Base-by-base conservation (phyloP, 202 grass and related monocot genomes). In the Dendrocalamus latiflorus region DNA sequence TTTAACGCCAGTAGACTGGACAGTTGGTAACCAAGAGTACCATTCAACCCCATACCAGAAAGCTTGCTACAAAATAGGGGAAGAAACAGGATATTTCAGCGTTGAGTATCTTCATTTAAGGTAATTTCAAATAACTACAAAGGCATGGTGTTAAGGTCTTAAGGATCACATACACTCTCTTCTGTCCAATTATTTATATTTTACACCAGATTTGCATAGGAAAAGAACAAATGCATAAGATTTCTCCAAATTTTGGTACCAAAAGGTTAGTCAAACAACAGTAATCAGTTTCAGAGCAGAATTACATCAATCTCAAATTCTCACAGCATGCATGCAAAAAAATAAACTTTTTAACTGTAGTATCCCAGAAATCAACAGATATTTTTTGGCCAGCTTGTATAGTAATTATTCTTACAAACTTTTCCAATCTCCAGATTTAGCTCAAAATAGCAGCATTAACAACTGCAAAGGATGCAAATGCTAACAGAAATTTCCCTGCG, bases 21-120 rank as follows among this genome's bases (percentile, higher is more conserved):
- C 64, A 99, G 72, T 42, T 60, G 78, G 86, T 96, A 99, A 63
- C 93, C 93, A 64, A 99, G 83, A 53, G 87, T 92, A 38, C 96
- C 96, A 54, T 91, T 99, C 76, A 99, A 81, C 72, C 82, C 81
- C 89, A 96, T 73, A 68, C 96, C 91, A 70, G 88, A 88, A 81
- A 99, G 83, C 33, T 91, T 85, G 77, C 96, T 99, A 91, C 81
- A 77, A 81, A 74, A 86, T 30, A 68, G 14, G 65, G 65, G n/a
- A 18, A 79, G 34, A 81, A 85, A 24, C 44, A 84, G 63, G 71
- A 21, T 54, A 49, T 49, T 62, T 50, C 71, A 69, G 77, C 77
- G 28, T 39, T 64, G 5, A 69, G 43, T 68, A 42, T 33, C 49
- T 53, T 61, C 21, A 51, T 20, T 65, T 54, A 38, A 20, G 74